A percentile compares a stretch with the other conserved stretches of the same genome.
Conservation (phyloP, 345 rosid species). For the Eucalyptus erythrocorys region DNA sequence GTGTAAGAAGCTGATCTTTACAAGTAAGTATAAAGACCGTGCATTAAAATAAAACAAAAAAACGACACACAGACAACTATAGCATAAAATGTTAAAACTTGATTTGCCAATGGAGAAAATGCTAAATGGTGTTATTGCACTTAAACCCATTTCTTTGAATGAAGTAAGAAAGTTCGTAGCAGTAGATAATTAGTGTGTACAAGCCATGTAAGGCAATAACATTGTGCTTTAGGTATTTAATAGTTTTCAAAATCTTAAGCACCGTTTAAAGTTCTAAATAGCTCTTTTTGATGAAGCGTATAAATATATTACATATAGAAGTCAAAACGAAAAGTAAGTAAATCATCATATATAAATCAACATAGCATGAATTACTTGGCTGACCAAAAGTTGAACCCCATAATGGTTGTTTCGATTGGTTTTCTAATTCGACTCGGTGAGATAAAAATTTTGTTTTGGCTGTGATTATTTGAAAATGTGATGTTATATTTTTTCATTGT, state of each 20-base stretch:
- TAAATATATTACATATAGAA: too few species aligned
- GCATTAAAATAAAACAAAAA: too few species aligned
- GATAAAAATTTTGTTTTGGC: accelerated
- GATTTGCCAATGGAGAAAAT: accelerated
- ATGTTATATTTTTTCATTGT: accelerated
- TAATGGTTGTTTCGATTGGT: too few species aligned
- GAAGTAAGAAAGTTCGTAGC: accelerated
- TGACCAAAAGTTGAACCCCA: too few species aligned
- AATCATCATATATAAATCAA: accelerated
- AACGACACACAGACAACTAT: accelerated
- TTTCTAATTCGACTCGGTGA: accelerated
- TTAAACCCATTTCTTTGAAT: not conserved
- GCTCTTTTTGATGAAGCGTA: too few species aligned
- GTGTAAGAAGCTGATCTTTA: too few species aligned
- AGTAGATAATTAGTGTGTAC: accelerated
- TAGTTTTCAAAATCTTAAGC: too few species aligned
- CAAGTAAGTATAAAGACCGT: too few species aligned
- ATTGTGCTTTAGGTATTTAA: too few species aligned
- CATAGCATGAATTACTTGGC: accelerated
- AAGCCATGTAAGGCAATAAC: accelerated
- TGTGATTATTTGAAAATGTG: accelerated
- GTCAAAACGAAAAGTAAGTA: not conserved
- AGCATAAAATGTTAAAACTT: not conserved
- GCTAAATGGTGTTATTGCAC: not conserved
- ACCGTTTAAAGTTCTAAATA: accelerated